phyloP scores from a whole-genome alignment of 1,284 basidiomycete genomes.

The Ceraceosorus bombacis region DNA sequence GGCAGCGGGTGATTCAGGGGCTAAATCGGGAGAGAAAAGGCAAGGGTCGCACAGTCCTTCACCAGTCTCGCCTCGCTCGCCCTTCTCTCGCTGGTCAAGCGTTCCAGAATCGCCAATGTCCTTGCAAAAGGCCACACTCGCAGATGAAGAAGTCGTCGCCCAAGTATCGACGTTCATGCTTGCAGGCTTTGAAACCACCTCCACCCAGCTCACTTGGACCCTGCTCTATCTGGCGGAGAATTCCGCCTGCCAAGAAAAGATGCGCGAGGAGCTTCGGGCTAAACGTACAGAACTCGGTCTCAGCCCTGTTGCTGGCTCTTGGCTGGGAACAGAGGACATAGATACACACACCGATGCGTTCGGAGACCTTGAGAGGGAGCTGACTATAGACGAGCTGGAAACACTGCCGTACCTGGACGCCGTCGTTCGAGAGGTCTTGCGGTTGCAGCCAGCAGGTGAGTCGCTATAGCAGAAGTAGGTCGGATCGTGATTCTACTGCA shows the following conservation, averaged over 20 bases:
- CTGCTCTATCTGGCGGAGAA: constrained; percentile 26
- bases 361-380: constrained; percentile 4
- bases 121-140: constrained; percentile 14
- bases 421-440: constrained; percentile 31
- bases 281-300: neutral
- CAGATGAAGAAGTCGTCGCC: constrained; percentile 33
- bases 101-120: neutral
- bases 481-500: neutral
- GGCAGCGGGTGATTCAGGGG: neutral
- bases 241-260: constrained; percentile 21
- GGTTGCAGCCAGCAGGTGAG: constrained; percentile 15
- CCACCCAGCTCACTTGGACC: constrained; percentile 38
- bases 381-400: constrained; percentile 30
- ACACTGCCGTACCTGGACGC: constrained; percentile 31
- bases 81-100: neutral
- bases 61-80: neutral
- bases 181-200: constrained; percentile 41
- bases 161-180: constrained; percentile 38
- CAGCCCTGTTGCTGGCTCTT: neutral
- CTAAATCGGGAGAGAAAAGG: neutral
- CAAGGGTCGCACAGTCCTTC: neutral
- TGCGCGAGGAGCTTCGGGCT: constrained; percentile 31
- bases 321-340: neutral
- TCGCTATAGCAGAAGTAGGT: neutral
- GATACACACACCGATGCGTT: constrained; percentile 1